Evolutionary conservation across 1,139 yeast genomes (phyloP).

Genomic region (Magnusiomyces suaveolens): DNA sequence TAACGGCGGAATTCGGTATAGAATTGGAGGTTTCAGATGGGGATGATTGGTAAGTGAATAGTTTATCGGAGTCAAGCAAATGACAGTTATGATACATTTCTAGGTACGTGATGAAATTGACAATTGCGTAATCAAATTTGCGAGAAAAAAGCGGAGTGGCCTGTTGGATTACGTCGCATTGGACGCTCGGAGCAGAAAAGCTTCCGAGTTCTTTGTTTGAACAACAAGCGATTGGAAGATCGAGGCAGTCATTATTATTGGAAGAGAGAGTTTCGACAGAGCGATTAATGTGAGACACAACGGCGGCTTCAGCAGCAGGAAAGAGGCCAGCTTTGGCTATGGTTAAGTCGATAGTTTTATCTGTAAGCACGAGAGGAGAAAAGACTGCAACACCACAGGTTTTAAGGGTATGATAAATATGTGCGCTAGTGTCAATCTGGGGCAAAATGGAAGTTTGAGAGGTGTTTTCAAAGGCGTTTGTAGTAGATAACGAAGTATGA

Average conservation of each 20-base stretch:
- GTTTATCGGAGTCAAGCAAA: background rate
- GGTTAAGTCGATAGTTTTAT: background rate
- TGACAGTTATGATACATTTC: constrained; percentile 3
- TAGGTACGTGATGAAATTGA: constrained; percentile 1
- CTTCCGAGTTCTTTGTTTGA: background rate
- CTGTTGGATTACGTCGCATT: background rate
- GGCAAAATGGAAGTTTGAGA: background rate
- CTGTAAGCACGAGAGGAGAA: background rate
- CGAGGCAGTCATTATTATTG: background rate
- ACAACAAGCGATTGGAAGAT: background rate
- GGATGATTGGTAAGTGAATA: background rate
- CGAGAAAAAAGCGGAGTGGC: background rate
- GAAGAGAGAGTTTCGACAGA: background rate
- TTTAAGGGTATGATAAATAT: background rate
- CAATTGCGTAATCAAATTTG: constrained; percentile 1
- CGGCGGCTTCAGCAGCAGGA: background rate
- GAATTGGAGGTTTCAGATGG: no score
- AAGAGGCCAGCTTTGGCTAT: background rate
- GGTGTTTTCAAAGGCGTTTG: background rate
- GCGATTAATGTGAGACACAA: background rate
- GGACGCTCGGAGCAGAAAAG: background rate
- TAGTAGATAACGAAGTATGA: background rate
- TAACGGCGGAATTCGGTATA: no score
- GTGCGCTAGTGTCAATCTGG: background rate
- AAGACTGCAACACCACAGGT: constrained; percentile 4